These are phyloP conservation scores for Trichoderma simmonsii DNA, from an alignment of 2,329 filamentous ascomycete species.

Conservation along the genomic window DNA sequence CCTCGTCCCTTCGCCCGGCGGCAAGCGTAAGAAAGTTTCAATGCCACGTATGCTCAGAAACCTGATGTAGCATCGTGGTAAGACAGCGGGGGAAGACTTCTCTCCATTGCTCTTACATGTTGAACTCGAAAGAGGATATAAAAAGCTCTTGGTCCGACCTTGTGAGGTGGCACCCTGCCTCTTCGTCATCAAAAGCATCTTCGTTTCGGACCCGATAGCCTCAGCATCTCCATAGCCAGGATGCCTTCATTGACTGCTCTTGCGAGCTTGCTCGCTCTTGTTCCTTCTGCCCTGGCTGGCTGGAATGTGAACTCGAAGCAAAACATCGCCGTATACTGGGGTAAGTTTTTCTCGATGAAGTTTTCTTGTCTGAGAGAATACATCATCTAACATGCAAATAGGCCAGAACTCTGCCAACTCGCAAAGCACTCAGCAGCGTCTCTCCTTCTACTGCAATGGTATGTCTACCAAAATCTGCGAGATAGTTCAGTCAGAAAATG, in stretches of 20 bases:
- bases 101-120: not conserved
- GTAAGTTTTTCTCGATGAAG: conserved; percentile 31
- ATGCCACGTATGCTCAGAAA: conserved; percentile 13
- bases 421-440: conserved; percentile 49
- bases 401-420: conserved; percentile 60
- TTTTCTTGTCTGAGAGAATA: no score
- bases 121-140: not conserved
- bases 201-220: not conserved
- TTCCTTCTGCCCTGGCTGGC: conserved; percentile 37
- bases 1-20: conserved; percentile 2
- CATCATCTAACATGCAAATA: conserved; percentile 16
- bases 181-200: not conserved
- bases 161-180: not conserved
- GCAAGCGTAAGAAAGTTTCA: not conserved
- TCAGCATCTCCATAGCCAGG: not conserved
- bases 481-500: no score
- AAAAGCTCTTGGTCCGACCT: conserved; percentile 13
- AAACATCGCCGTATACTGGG: conserved; percentile 68
- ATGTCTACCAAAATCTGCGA: conserved; percentile 27
- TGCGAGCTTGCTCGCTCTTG: conserved; percentile 25
- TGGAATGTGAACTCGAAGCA: conserved; percentile 44
- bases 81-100: not conserved
- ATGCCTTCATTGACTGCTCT: conserved; percentile 21
- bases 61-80: conserved; percentile 14
- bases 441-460: conserved; percentile 59